Percentiles rank a stretch among this genome's conserved stretches.
phyloP scores from a whole-genome alignment of 768 basidiomycete genomes.

The Termitomyces sp. region DNA sequence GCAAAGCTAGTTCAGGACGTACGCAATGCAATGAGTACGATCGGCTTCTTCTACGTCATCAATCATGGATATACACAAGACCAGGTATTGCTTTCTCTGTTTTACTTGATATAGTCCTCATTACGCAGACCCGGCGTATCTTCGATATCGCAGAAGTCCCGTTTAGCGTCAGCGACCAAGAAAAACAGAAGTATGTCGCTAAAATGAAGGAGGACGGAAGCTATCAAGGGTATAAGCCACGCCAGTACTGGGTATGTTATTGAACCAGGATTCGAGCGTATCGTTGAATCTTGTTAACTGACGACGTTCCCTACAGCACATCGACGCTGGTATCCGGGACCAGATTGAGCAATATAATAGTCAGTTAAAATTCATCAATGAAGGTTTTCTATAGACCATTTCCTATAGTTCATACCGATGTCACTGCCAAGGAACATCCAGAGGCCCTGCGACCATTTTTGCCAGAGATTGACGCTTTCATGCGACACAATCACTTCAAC shows the following conservation, averaged over 20 bases:
- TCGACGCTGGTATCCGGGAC: constrained; percentile 60
- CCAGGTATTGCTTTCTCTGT: constrained; percentile 23
- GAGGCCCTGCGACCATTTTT: constrained; percentile 32
- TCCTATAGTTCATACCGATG: constrained; percentile 29
- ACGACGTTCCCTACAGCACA: constrained; percentile 36
- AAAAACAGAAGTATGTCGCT: constrained; percentile 33
- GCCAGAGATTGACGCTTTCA: constrained; percentile 32
- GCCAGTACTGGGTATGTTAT: constrained; percentile 16
- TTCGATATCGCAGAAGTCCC: constrained; percentile 43
- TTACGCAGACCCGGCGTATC: constrained; percentile 34
- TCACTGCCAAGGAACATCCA: constrained; percentile 31
- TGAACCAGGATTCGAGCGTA: neutral
- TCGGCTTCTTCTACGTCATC: constrained; percentile 46
- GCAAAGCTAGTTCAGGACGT: constrained; percentile 35
- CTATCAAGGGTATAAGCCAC: constrained; percentile 35
- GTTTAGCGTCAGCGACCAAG: constrained; percentile 33
- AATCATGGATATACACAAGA: constrained; percentile 43
- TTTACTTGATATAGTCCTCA: neutral
- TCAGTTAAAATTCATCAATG: constrained; percentile 23
- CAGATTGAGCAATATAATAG: constrained; percentile 64
- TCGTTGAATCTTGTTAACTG: neutral
- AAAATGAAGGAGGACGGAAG: constrained; percentile 35
- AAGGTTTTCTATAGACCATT: neutral
- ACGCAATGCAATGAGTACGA: constrained; percentile 39
- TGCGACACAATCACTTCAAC: constrained; percentile 32